These are phyloP conservation scores for Tillandsia fasciculata DNA, from an alignment of 176 grass and related monocot genomes.

Conservation along the genomic window DNA sequence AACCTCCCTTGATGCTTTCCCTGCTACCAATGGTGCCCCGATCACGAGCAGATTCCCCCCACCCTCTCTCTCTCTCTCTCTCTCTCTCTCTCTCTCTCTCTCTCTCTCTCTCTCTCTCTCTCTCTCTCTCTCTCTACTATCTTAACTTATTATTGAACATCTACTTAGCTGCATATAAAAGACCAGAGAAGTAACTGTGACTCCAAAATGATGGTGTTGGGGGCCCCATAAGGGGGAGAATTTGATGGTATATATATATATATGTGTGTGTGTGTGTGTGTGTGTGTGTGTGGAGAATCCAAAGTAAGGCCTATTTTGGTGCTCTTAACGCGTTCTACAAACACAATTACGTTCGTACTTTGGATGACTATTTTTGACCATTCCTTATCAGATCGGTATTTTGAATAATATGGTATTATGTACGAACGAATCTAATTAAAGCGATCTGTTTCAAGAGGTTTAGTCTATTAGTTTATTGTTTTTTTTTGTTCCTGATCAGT, in stretches of 20 bases:
- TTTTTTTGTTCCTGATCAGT: too few species aligned
- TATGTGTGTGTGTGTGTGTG: too few species aligned
- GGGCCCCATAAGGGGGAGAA: neutral
- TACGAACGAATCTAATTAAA: too few species aligned
- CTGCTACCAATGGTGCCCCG: neutral
- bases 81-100: neutral
- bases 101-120: slow-evolving; percentile 1
- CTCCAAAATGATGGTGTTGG: neutral
- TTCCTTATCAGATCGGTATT: too few species aligned
- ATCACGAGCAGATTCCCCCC: neutral
- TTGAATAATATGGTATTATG: too few species aligned
- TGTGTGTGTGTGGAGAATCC: too few species aligned
- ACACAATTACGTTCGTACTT: too few species aligned
- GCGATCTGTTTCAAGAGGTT: too few species aligned
- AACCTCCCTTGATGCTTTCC: neutral
- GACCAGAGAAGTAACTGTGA: neutral
- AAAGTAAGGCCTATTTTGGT: too few species aligned
- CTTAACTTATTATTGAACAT: neutral
- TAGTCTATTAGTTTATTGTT: too few species aligned
- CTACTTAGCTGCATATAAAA: neutral
- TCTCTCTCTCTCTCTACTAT: neutral
- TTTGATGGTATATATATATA: neutral
- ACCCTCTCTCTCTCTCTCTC: neutral
- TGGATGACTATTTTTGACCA: too few species aligned
- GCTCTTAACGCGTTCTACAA: too few species aligned